Conservation (phyloP, 2,329 filamentous ascomycete species). For the Neospermospora avenae region DNA sequence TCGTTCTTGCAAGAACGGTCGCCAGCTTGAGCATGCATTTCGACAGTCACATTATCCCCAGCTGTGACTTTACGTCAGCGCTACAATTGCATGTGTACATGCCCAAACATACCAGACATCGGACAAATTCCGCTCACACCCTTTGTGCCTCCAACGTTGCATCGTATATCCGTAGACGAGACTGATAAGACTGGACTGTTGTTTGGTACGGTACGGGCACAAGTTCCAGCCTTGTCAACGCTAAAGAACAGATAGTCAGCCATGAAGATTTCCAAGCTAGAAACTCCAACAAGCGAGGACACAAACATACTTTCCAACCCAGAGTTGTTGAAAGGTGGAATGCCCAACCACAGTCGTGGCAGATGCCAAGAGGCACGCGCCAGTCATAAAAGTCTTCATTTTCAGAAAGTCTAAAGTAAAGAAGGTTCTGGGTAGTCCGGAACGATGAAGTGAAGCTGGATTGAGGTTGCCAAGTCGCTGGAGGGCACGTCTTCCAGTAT, state of each 20-base stretch:
- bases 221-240: slow-evolving; percentile 44
- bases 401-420: background rate
- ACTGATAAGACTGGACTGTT: slow-evolving; percentile 52
- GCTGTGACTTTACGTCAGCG: slow-evolving; percentile 11
- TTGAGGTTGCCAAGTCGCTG: background rate
- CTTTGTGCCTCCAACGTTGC: slow-evolving; percentile 41
- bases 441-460: background rate
- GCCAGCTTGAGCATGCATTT: slow-evolving; percentile 52
- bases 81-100: background rate
- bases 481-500: background rate
- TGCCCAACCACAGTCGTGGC: slow-evolving; percentile 44
- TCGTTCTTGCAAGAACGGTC: slow-evolving; percentile 46
- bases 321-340: slow-evolving; percentile 38
- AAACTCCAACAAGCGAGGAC: no score
- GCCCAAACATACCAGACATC: slow-evolving; percentile 13
- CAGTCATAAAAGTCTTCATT: background rate
- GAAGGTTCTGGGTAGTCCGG: background rate
- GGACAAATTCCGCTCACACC: slow-evolving; percentile 36
- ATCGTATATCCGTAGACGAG: slow-evolving; percentile 47
- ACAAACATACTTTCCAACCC: slow-evolving; percentile 33
- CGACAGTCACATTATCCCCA: slow-evolving; percentile 49
- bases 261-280: background rate
- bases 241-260: slow-evolving; percentile 32
- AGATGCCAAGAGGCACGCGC: slow-evolving; percentile 21
- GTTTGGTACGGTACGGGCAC: slow-evolving; percentile 46